Evolutionary conservation across 2,329 filamentous ascomycete species (phyloP), one percentile per base, ranked within the genome.

Genomic region (Colletotrichum filicis): DNA sequence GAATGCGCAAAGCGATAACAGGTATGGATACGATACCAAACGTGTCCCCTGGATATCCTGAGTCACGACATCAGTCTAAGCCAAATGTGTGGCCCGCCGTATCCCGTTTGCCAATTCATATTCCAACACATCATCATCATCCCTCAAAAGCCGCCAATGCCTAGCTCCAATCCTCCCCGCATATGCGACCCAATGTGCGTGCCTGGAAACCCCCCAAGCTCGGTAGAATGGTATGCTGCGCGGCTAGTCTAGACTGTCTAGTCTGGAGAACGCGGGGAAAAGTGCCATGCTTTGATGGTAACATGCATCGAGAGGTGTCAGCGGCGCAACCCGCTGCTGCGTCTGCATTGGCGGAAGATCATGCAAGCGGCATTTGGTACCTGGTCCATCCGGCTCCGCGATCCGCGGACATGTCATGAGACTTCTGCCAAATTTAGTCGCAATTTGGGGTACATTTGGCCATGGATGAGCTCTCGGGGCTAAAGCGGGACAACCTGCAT

Each of bases 311-410:
- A 22, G 42, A 37, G 57, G 35, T 66, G 52, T 32, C 37, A 64
- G 26, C 37, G 60, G 35, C 22, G 64, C 57, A 67, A 49, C n/a
- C 28, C 57, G 64, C 16, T 24, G 22, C 58, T n/a, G 49, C 32
- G 14, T 53, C 28, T 66, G 62, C 68, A 68, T 71, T 71, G 64
- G 64, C 63, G 68, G 68, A 71, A 71, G 63, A 71, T 62, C 63
- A 52, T 55, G 16, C 32, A 26, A 49, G 46, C 55, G 28, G 22
- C 19, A 32, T 19, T 12, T 49, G 9, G 19, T 62, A 24, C 49
- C 37, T 16, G 57, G 49, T 22, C 57, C 42, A 7, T 3, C 42
- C 69, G 69, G 69, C 58, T 68, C 65, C 64, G 65, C 16, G 2
- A 72, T 59, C 69, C 69, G 65, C 65, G 58, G 28, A 22, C 6